Evolutionary conservation across 345 rosid species (phyloP), one percentile per base, ranked within the genome.

Genomic region (Cardamine resedifolia): DNA sequence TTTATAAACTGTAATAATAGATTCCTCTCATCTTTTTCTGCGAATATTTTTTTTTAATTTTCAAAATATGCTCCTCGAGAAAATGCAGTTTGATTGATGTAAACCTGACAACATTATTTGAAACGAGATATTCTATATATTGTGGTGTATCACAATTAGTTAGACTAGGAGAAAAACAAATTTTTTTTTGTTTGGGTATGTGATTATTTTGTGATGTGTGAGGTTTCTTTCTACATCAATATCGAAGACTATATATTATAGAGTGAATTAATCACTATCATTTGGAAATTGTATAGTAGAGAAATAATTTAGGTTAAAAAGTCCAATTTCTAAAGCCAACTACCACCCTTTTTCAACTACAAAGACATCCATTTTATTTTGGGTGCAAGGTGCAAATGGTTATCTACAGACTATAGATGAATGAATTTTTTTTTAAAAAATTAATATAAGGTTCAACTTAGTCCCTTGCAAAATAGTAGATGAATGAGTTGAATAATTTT

Each of bases 1-100:
- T 64, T 66, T 77, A 43, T 71, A 64, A 62, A 18, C 28, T 34
- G 66, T 63, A 64, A 58, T 57, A 58, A 41, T 72, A 58, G 68
- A 72, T 72, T 74, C 78, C 72, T 39, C 41, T 38, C 34, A 56
- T 73, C 38, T 56, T 65, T 73, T 57, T 50, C 27, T 20, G 50
- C 47, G 15, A 74, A 66, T 55, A 24, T 5, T 6, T 11, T 48
- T 71, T 44, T 59, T 23, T 3, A 9, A 9, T 15, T 59, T n/a
- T 12, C 62, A 28, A 74, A 74, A 74, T 67, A 67, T 74, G 45
- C 68, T 43, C 60, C 62, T 67, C 68, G 73, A 39, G 10, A 59
- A 39, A 39, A 27, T 74, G 53, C 30, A 74, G 28, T 67, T 34
- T 67, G 68, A 68, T 60, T 58, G 72, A 58, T 74, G 67, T 74